These are phyloP conservation scores for Lagenidium sp. DNA, from an alignment of 352 stramenopile genomes.

Conservation along the genomic window DNA sequence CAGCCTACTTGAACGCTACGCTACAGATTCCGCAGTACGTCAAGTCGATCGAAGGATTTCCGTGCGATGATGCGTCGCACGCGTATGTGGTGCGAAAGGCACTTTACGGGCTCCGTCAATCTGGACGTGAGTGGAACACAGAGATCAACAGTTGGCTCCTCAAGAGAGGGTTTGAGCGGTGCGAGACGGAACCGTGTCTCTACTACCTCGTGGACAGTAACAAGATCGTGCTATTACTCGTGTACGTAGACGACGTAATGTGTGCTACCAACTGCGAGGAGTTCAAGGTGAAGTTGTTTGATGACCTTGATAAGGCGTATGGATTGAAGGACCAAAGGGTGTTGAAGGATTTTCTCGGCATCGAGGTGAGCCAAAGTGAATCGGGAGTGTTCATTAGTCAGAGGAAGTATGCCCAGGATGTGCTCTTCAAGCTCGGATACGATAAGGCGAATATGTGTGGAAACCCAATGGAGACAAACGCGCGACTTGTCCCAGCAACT, in stretches of 20 bases:
- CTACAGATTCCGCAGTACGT: constrained; percentile 4
- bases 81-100: constrained; percentile 4
- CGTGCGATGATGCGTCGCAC: neutral
- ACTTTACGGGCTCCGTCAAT: constrained; percentile 3
- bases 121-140: constrained; percentile 2
- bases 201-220: constrained; percentile 4
- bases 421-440: constrained; percentile 2
- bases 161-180: neutral
- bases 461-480: constrained; percentile 2
- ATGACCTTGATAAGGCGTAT: constrained; percentile 8
- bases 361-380: constrained; percentile 2
- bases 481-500: neutral
- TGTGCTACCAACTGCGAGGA: constrained; percentile 12
- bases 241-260: constrained; percentile 20
- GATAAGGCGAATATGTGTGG: neutral
- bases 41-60: neutral
- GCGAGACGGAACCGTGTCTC: constrained; percentile 5
- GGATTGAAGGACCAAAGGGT: constrained; percentile 17
- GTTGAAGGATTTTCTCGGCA: constrained; percentile 1
- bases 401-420: constrained; percentile 3
- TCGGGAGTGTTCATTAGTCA: neutral
- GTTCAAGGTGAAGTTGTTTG: constrained; percentile 13
- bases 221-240: constrained; percentile 7
- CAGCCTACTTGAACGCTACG: constrained; percentile 3
- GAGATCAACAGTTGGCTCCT: constrained; percentile 4